phyloP scores from a whole-genome alignment of 2,329 filamentous ascomycete genomes.

The Didymella arachidicola region DNA sequence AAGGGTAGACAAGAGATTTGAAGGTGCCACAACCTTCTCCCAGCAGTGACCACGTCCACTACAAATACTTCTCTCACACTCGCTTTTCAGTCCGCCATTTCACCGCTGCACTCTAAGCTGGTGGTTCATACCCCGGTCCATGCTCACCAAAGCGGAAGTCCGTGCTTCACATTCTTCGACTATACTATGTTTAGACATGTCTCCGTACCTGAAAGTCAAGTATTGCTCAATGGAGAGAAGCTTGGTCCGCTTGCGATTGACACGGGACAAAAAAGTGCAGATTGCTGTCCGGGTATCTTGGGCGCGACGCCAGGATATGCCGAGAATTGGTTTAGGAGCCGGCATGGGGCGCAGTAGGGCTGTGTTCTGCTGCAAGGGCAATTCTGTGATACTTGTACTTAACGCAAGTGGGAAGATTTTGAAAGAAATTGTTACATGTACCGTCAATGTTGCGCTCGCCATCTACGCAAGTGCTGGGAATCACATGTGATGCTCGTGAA shows the following conservation, averaged over 20 bases:
- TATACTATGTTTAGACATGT: slow-evolving; percentile 19
- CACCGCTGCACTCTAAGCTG: slow-evolving; percentile 12
- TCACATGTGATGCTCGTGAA: slow-evolving; percentile 10
- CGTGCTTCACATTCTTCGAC: slow-evolving; percentile 13
- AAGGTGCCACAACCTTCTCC: slow-evolving; percentile 6
- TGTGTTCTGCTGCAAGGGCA: slow-evolving; percentile 4
- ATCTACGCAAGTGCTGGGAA: neutral
- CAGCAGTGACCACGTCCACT: slow-evolving; percentile 8
- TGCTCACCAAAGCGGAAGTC: slow-evolving; percentile 15
- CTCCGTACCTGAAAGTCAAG: slow-evolving; percentile 17
- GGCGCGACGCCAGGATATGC: slow-evolving; percentile 5
- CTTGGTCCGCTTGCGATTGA: slow-evolving; percentile 1
- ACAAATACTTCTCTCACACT: slow-evolving; percentile 14
- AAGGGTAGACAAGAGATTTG: slow-evolving; percentile 3
- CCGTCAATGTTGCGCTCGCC: neutral
- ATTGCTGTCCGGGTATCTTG: slow-evolving; percentile 14
- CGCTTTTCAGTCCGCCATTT: slow-evolving; percentile 1
- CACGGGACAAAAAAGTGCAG: slow-evolving; percentile 6
- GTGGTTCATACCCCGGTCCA: slow-evolving; percentile 15
- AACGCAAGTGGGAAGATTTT: neutral
- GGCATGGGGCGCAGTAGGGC: slow-evolving; percentile 16
- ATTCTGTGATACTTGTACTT: slow-evolving; percentile 4
- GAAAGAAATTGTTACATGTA: neutral
- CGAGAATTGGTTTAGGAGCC: slow-evolving; percentile 17
- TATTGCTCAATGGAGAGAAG: slow-evolving; percentile 8